Conservation (phyloP, 108 stramenopile species). For the Pseudonitzschia multiseries region DNA sequence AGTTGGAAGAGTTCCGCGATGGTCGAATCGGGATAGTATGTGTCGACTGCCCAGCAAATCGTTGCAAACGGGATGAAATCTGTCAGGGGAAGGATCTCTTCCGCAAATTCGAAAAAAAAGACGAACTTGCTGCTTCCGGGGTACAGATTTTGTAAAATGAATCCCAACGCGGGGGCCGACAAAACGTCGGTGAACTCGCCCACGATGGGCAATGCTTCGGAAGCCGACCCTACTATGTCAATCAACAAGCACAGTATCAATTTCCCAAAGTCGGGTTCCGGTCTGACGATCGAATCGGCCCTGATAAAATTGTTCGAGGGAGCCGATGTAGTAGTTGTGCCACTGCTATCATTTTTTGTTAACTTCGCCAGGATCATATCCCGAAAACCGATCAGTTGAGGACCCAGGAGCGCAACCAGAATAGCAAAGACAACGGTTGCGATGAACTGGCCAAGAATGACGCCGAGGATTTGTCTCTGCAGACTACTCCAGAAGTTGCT, state of each 20-base stretch:
- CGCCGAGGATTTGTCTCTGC: constrained; percentile 37
- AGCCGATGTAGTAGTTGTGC: not conserved
- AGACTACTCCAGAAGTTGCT: constrained; percentile 55
- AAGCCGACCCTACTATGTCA: constrained; percentile 60
- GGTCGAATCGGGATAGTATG: constrained; percentile 52
- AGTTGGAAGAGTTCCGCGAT: constrained; percentile 52
- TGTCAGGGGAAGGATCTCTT: constrained; percentile 84
- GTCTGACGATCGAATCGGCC: constrained; percentile 17
- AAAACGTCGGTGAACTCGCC: constrained; percentile 68
- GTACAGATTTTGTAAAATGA: constrained; percentile 50
- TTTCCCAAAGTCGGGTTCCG: constrained; percentile 57
- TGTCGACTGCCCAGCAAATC: constrained; percentile 72
- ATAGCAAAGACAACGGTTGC: constrained; percentile 51
- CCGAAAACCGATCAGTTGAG: constrained; percentile 34
- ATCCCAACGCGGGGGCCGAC: constrained; percentile 62
- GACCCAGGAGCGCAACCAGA: constrained; percentile 36
- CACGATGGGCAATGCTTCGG: constrained; percentile 60
- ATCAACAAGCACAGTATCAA: constrained; percentile 60
- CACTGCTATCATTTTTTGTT: not conserved
- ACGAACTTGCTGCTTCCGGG: constrained; percentile 57
- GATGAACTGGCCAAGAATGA: constrained; percentile 56
- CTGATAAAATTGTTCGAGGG: constrained; percentile 17
- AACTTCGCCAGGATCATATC: constrained; percentile 28
- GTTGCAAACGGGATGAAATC: constrained; percentile 77
- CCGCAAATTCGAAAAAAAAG: constrained; percentile 66